Conservation (phyloP, 2,329 filamentous ascomycete species). For the Scytalidium sp. region DNA sequence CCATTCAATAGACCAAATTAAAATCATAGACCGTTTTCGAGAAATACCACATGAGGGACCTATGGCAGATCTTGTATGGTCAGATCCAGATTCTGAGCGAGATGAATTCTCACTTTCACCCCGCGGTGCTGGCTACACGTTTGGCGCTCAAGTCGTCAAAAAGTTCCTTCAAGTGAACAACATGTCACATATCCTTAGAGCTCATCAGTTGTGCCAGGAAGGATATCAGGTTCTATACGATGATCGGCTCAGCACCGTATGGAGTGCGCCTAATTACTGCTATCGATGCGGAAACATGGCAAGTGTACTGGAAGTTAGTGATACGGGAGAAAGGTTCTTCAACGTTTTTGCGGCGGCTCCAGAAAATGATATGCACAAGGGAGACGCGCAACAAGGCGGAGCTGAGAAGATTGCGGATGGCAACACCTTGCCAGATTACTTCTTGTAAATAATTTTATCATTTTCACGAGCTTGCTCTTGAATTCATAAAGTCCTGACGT, state of each 20-base stretch:
- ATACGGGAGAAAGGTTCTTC: constrained; percentile 89
- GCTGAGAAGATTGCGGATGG: constrained; percentile 68
- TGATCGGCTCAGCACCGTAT: constrained; percentile 90
- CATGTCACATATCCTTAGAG: constrained; percentile 95
- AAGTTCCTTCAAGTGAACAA: constrained; percentile 97
- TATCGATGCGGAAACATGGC: constrained; percentile 97
- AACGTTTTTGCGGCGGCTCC: constrained; percentile 97
- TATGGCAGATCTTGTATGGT: constrained; percentile 99
- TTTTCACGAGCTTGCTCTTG: background rate
- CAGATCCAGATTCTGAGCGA: constrained; percentile 92
- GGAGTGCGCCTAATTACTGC: constrained; percentile 84
- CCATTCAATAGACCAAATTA: constrained; percentile 98
- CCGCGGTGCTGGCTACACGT: constrained; percentile 92
- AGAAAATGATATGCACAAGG: constrained; percentile 89
- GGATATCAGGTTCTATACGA: constrained; percentile 97
- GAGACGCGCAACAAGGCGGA: constrained; percentile 76
- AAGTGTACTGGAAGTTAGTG: constrained; percentile 92
- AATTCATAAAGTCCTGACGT: background rate
- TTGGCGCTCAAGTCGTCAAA: constrained; percentile 95
- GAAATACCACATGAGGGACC: constrained; percentile 98
- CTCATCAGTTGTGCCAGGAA: constrained; percentile 98
- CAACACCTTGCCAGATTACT: constrained; percentile 66
- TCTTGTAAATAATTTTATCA: constrained; percentile 49
- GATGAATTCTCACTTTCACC: constrained; percentile 96
- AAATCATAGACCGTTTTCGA: constrained; percentile 97